These are phyloP conservation scores for Domatiomyces globalis DNA, from an alignment of 2,329 filamentous ascomycete genomes.

Conservation along the genomic window DNA sequence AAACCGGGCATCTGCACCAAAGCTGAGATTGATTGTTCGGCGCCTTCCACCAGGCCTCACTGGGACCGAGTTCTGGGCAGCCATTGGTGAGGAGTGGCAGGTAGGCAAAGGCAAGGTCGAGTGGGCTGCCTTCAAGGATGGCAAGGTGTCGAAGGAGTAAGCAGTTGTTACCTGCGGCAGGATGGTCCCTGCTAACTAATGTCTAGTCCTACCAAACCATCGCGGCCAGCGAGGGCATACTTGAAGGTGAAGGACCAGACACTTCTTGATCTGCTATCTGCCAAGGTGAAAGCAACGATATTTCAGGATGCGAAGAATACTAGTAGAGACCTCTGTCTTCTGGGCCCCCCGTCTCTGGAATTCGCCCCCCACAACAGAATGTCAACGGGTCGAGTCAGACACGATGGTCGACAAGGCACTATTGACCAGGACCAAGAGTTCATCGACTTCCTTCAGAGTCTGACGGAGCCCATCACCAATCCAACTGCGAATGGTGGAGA, in stretches of 20 bases:
- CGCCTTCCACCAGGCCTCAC: constrained; percentile 77
- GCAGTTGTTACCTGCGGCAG: constrained; percentile 19
- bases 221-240: constrained; percentile 66
- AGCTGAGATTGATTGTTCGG: constrained; percentile 72
- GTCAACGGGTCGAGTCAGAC: constrained; percentile 57
- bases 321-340: constrained; percentile 53
- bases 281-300: constrained; percentile 50
- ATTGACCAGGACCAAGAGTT: constrained; percentile 96
- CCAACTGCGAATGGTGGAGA: constrained; percentile 37
- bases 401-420: constrained; percentile 76
- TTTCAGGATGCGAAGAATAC: constrained; percentile 78
- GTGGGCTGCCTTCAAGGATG: constrained; percentile 59
- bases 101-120: constrained; percentile 67
- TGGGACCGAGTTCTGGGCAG: constrained; percentile 56
- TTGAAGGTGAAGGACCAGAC: constrained; percentile 63
- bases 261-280: constrained; percentile 52
- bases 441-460: constrained; percentile 74
- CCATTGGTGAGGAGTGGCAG: constrained; percentile 70
- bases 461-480: constrained; percentile 60
- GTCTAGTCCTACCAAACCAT: constrained; percentile 65
- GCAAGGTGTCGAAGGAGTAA: constrained; percentile 75
- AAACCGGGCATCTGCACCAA: constrained; percentile 37
- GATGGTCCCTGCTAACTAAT: neutral
- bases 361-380: constrained; percentile 73
- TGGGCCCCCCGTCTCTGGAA: constrained; percentile 68